Evolutionary conservation across 2,329 filamentous ascomycete genomes (phyloP).

Genomic region (Penicillium sclerotigenum): DNA sequence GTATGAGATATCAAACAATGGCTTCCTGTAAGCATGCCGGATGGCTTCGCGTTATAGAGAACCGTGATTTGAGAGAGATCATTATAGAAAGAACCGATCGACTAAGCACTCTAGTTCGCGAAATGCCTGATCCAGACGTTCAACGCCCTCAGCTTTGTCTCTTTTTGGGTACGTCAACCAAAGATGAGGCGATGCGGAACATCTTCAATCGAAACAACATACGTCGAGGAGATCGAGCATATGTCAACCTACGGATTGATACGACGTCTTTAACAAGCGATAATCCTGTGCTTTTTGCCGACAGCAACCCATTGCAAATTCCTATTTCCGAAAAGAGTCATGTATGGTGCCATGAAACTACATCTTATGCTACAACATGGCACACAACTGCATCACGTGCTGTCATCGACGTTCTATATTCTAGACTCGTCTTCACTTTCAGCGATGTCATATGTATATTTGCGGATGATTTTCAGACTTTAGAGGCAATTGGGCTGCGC

Average conservation of each 20-base stretch:
- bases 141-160: slow-evolving; percentile 8
- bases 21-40: slow-evolving; percentile 7
- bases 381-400: neutral
- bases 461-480: slow-evolving; percentile 11
- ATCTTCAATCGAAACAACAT: slow-evolving; percentile 12
- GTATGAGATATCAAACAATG: slow-evolving; percentile 1
- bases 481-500: neutral
- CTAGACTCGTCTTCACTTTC: slow-evolving; percentile 9
- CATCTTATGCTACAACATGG: slow-evolving; percentile 3
- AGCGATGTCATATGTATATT: slow-evolving; percentile 10
- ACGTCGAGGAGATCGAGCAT: slow-evolving; percentile 7
- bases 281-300: slow-evolving; percentile 6
- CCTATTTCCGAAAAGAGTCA: slow-evolving; percentile 5
- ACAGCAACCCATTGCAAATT: slow-evolving; percentile 6
- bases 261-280: slow-evolving; percentile 1
- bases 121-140: neutral
- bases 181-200: slow-evolving; percentile 6
- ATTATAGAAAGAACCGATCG: slow-evolving; percentile 9
- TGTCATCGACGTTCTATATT: slow-evolving; percentile 7
- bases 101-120: slow-evolving; percentile 1
- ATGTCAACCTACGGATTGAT: slow-evolving; percentile 11
- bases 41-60: slow-evolving; percentile 9
- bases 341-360: slow-evolving; percentile 8
- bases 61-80: slow-evolving; percentile 1
- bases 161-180: slow-evolving; percentile 7